These are phyloP conservation scores for Pythium pyrilobum DNA, from an alignment of 352 stramenopile species.

Conservation along the genomic window DNA sequence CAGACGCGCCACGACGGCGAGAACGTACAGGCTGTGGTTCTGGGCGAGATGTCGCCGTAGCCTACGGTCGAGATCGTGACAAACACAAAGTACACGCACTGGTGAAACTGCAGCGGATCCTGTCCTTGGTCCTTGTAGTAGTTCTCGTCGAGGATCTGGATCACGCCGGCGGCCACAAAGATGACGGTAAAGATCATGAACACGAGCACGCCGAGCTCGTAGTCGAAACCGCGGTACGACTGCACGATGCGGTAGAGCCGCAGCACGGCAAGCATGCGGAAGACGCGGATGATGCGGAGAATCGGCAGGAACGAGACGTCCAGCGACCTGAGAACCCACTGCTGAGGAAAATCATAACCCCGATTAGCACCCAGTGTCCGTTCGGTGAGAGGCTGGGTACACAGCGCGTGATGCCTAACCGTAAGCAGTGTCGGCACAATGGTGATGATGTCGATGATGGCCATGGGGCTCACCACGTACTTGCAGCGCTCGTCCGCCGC, in stretches of 20 bases:
- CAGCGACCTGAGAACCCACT: slow-evolving; percentile 33
- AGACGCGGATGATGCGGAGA: slow-evolving; percentile 47
- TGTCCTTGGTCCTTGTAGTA: slow-evolving; percentile 35
- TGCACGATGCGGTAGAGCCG: slow-evolving; percentile 54
- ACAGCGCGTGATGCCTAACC: slow-evolving; percentile 19
- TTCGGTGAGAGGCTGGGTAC: neutral
- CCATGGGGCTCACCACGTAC: slow-evolving; percentile 45
- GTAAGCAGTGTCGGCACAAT: slow-evolving; percentile 39
- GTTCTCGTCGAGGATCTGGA: slow-evolving; percentile 53
- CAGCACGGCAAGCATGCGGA: slow-evolving; percentile 49
- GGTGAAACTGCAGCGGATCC: slow-evolving; percentile 41
- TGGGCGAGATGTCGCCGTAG: slow-evolving; percentile 53
- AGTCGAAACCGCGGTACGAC: slow-evolving; percentile 52
- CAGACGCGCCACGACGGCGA: neutral
- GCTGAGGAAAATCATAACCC: neutral
- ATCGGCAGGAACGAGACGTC: slow-evolving; percentile 36
- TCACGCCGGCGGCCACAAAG: slow-evolving; percentile 46
- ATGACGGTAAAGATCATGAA: slow-evolving; percentile 55
- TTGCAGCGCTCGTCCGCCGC: slow-evolving; percentile 29
- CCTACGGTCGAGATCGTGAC: slow-evolving; percentile 60
- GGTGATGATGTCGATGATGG: slow-evolving; percentile 53
- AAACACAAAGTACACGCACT: slow-evolving; percentile 66
- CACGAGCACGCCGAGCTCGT: slow-evolving; percentile 49
- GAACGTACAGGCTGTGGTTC: slow-evolving; percentile 33
- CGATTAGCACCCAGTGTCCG: neutral